Evolutionary conservation across 345 rosid species (phyloP).

Genomic region (Eucalyptus microcorys): DNA sequence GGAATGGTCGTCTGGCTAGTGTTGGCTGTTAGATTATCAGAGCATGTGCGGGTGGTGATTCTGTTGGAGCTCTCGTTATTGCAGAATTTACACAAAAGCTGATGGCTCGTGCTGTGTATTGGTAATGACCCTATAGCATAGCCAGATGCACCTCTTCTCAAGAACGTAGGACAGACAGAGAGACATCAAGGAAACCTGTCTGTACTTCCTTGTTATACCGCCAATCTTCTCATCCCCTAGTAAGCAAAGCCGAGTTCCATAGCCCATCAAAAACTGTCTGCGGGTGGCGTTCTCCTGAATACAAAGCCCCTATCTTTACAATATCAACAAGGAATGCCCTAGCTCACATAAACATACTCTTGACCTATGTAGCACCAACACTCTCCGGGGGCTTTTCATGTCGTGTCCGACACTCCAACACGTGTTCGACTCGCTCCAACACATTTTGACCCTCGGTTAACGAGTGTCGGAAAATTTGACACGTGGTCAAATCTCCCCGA

Average conservation of each 20-base stretch:
- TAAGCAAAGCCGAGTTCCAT: neutral
- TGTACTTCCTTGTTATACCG: neutral
- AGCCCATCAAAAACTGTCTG: neutral
- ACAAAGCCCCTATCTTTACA: neutral
- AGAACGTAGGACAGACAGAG: neutral
- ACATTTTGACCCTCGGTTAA: accelerated
- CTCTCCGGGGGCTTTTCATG: accelerated
- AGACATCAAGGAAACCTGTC: neutral
- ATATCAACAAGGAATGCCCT: neutral
- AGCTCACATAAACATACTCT: neutral
- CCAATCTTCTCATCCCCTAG: neutral
- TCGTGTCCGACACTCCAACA: accelerated
- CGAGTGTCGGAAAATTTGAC: accelerated
- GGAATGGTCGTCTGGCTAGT: neutral
- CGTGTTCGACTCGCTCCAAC: accelerated
- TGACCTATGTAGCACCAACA: too few relatives aligned
- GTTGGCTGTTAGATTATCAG: neutral
- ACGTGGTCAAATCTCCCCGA: accelerated
- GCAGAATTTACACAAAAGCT: neutral
- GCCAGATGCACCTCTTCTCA: neutral
- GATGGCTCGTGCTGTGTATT: neutral
- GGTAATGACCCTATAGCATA: neutral
- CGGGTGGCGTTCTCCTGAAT: neutral
- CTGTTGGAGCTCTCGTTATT: neutral
- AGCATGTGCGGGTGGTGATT: neutral